These are phyloP conservation scores for Argentina anserina DNA, from an alignment of 306 rosid species.

Conservation along the genomic window DNA sequence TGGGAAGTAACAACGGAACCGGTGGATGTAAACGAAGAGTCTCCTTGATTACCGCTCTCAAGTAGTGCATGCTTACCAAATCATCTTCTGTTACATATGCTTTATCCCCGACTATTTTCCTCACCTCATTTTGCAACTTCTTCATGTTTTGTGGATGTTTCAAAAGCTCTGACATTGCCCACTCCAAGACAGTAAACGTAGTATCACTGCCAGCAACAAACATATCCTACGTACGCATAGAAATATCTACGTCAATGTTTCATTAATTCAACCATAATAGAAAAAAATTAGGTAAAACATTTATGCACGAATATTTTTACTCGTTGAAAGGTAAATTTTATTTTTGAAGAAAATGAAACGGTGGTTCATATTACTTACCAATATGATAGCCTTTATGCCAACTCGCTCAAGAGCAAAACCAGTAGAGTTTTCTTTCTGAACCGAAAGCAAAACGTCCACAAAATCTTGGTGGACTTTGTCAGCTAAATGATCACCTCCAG, in stretches of 20 bases:
- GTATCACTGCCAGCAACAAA: constrained; percentile 5
- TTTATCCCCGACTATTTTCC: background rate
- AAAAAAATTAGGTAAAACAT: no score
- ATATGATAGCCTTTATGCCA: background rate
- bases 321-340: no score
- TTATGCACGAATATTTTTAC: no score
- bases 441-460: background rate
- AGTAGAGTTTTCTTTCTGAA: constrained; percentile 18
- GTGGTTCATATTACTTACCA: background rate
- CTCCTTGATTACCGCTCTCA: background rate
- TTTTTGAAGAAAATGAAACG: background rate
- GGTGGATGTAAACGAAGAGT: background rate
- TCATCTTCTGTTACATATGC: background rate
- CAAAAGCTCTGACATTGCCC: constrained; percentile 2
- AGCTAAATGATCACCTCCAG: background rate
- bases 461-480: background rate
- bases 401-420: background rate
- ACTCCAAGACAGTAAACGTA: background rate
- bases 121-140: background rate
- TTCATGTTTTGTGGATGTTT: background rate
- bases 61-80: background rate
- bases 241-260: background rate
- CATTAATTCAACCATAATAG: background rate
- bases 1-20: background rate
- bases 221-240: background rate